Percentiles rank a stretch among this genome's conserved stretches.
These are phyloP conservation scores for Trametes hirsuta DNA, from an alignment of 1,284 basidiomycete species.

Conservation along the genomic window DNA sequence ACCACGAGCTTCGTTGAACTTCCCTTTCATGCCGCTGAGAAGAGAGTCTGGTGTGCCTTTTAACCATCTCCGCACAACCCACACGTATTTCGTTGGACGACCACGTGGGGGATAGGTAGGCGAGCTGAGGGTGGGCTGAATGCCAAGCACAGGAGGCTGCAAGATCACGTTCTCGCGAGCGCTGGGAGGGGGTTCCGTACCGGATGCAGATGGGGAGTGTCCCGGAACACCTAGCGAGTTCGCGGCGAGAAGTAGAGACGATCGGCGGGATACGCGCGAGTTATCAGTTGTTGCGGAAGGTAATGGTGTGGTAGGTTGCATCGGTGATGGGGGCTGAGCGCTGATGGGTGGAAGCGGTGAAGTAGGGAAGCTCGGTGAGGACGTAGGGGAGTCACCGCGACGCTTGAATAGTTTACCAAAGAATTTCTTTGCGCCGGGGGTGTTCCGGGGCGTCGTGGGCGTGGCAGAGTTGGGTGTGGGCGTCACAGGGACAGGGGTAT, in stretches of 20 bases:
- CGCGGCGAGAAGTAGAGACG: slow-evolving; percentile 13
- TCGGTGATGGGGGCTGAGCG: slow-evolving; percentile 25
- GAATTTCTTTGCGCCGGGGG: slow-evolving; percentile 57
- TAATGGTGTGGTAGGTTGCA: slow-evolving; percentile 18
- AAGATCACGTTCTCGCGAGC: slow-evolving; percentile 32
- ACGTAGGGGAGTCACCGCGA: slow-evolving; percentile 39
- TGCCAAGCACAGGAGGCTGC: slow-evolving; percentile 64
- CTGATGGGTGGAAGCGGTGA: slow-evolving; percentile 24
- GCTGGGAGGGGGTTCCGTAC: slow-evolving; percentile 20
- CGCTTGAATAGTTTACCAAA: slow-evolving; percentile 79
- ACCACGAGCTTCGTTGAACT: slow-evolving; percentile 30
- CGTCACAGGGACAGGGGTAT: slow-evolving; percentile 27
- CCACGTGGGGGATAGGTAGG: slow-evolving; percentile 43
- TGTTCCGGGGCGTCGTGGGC: slow-evolving; percentile 24
- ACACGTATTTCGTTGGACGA: slow-evolving; percentile 73
- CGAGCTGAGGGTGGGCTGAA: slow-evolving; percentile 57
- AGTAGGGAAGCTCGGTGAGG: slow-evolving; percentile 19
- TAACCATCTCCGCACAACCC: slow-evolving; percentile 82
- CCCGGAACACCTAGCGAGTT: slow-evolving; percentile 14
- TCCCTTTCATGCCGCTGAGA: slow-evolving; percentile 46
- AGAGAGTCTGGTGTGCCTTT: slow-evolving; percentile 51
- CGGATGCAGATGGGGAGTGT: slow-evolving; percentile 12
- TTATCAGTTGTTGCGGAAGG: slow-evolving; percentile 10
- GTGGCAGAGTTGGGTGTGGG: slow-evolving; percentile 28
- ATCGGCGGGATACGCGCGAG: slow-evolving; percentile 13